Base-by-base conservation (phyloP, 352 stramenopile genomes). In the Phytophthora crassamura region DNA sequence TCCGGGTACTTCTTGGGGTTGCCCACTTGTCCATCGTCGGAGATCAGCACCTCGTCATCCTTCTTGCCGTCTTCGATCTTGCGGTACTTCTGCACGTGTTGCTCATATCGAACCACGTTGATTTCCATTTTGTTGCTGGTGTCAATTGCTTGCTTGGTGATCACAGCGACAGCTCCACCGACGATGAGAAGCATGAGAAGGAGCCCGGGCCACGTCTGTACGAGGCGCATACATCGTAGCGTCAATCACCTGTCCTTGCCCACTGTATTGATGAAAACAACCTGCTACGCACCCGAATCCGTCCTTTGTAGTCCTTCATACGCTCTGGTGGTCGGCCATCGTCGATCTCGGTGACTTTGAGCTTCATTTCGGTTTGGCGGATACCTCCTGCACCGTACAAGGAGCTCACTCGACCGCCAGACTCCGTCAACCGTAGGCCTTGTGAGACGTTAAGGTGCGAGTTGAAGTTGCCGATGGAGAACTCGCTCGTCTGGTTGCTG, bases 251-350 rank as follows among this genome's bases (percentile, higher is more conserved):
- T 25, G 22, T 25, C 22, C 22, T n/a, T n/a, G n/a, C n/a, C n/a
- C n/a, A n/a, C n/a, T n/a, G n/a, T n/a, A n/a, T n/a, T n/a, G n/a
- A n/a, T n/a, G n/a, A n/a, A n/a, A n/a, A n/a, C n/a, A n/a, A n/a
- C n/a, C n/a, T n/a, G n/a, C n/a, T n/a, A n/a, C 22, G 22, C 22
- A 25, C 22, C 22, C 77, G 74, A 52, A 87, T 78, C 28, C 84
- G 82, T 9, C 86, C 86, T 41, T 91, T 92, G 74, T 91, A 94
- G 68, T 89, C 79, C 15, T 67, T 40, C 10, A 59, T 74, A 20
- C 78, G 76, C 61, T 91, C 82, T 0, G 80, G 78, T 5, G 66
- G 68, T 2, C 59, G 20, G 0, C 66, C 67, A 0, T 71, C 50
- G 7, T 86, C 78, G 0, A 67, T 71, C 42, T 89, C 80, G 0